Evolutionary conservation across 2,329 filamentous ascomycete species (phyloP).

Genomic region (Pseudogymnoascus sp.): DNA sequence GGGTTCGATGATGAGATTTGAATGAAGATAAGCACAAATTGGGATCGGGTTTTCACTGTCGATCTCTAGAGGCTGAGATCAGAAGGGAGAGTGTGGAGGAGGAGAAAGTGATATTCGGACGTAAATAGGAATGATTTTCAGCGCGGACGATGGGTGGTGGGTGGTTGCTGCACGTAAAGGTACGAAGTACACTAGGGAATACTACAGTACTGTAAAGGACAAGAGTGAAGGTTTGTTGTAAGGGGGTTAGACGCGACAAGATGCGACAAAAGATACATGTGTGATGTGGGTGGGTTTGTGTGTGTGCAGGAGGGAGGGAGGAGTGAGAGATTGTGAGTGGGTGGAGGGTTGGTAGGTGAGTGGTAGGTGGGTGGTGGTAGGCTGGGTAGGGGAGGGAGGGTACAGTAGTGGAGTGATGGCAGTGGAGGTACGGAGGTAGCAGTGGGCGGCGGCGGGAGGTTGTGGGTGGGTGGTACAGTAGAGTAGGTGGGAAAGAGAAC

Average conservation of each 20-base stretch:
- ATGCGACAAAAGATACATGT: neutral
- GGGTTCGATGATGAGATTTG: neutral
- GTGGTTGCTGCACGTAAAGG: neutral
- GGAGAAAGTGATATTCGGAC: conserved; percentile 2
- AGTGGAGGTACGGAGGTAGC: neutral
- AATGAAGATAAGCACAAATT: conserved; percentile 1
- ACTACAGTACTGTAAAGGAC: neutral
- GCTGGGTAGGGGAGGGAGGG: too few relatives aligned
- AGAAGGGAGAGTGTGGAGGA: conserved; percentile 1
- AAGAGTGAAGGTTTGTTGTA: neutral
- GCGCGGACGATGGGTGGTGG: neutral
- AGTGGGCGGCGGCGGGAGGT: neutral
- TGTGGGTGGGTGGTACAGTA: too few relatives aligned
- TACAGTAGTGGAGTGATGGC: neutral
- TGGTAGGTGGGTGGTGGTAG: too few relatives aligned
- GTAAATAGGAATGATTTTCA: conserved; percentile 4
- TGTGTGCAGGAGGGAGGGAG: neutral
- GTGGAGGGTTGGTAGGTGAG: neutral
- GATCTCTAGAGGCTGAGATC: conserved; percentile 1
- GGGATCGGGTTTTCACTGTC: neutral
- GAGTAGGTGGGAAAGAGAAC: neutral
- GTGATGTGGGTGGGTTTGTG: too few relatives aligned
- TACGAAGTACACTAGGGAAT: neutral
- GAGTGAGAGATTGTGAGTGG: neutral
- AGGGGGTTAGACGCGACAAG: neutral